A percentile compares a stretch with the other conserved stretches of the same genome.
Evolutionary conservation across 495 filamentous ascomycete genomes (phyloP).

Genomic region (Aspergillus conjunctus): DNA sequence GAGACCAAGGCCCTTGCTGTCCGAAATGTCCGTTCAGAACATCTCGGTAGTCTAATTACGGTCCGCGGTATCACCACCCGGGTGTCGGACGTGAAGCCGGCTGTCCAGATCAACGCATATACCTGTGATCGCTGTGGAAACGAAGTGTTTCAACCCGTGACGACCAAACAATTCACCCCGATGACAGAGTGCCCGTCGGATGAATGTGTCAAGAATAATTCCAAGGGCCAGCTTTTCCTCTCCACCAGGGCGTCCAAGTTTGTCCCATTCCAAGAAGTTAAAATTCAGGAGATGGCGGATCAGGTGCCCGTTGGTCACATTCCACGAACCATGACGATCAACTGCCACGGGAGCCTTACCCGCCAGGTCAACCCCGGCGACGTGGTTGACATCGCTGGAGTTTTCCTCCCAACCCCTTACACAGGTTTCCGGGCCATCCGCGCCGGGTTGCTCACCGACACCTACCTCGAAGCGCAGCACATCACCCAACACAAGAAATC

Average conservation of each 20-base stretch:
- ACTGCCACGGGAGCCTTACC: conserved; percentile 84
- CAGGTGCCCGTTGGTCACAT: conserved; percentile 98
- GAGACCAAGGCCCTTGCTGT: conserved; percentile 84
- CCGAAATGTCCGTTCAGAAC: conserved; percentile 86
- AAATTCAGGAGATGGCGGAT: conserved; percentile 97
- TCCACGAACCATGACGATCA: conserved; percentile 82
- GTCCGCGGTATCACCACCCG: conserved; percentile 92
- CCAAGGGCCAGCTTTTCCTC: conserved; percentile 88
- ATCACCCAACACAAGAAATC: conserved; percentile 96
- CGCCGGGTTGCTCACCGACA: conserved; percentile 92
- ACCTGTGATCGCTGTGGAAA: conserved; percentile 94
- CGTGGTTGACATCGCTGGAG: conserved; percentile 87
- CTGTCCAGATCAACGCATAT: conserved; percentile 96
- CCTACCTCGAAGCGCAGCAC: conserved; percentile 92
- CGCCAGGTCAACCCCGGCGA: conserved; percentile 90
- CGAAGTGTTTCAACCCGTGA: conserved; percentile 97
- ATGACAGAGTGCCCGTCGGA: conserved; percentile 81
- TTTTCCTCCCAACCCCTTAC: conserved; percentile 96
- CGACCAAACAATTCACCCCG: conserved; percentile 85
- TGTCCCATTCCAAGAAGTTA: conserved; percentile 95
- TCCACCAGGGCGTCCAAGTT: conserved; percentile 96
- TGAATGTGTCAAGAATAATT: conserved; percentile 87
- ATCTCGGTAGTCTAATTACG: conserved; percentile 90
- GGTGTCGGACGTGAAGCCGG: conserved; percentile 96
- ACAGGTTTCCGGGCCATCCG: conserved; percentile 97